Percentiles rank a stretch among this genome's conserved stretches.
These are phyloP conservation scores for Ophiostoma australiae DNA, from an alignment of 2,329 filamentous ascomycete genomes.

Conservation along the genomic window DNA sequence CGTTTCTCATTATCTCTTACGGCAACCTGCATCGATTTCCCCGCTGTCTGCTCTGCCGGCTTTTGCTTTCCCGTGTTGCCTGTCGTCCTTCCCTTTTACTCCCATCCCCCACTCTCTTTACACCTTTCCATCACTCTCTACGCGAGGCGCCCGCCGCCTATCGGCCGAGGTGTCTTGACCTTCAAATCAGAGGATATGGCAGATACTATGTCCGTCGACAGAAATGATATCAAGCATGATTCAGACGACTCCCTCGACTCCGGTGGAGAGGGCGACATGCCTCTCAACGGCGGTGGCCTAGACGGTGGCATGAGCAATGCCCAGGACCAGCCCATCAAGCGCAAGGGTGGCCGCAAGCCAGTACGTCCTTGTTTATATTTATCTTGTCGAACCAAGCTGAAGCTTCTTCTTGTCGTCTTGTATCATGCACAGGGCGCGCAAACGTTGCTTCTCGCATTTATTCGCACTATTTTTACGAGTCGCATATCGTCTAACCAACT, in stretches of 20 bases:
- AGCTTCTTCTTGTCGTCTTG: not conserved
- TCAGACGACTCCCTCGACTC: constrained; percentile 59
- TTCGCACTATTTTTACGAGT: too few species aligned
- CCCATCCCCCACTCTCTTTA: constrained; percentile 13
- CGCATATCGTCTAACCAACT: not conserved
- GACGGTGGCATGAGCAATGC: constrained; percentile 34
- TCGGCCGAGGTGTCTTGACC: constrained; percentile 39
- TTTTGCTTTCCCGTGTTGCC: constrained; percentile 11
- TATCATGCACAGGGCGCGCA: too few species aligned
- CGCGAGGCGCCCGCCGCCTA: constrained; percentile 39
- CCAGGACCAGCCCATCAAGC: constrained; percentile 70
- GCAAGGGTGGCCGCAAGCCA: constrained; percentile 95
- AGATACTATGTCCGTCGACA: constrained; percentile 64
- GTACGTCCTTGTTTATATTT: constrained; percentile 48
- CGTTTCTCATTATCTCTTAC: constrained; percentile 10
- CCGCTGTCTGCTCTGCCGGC: constrained; percentile 4
- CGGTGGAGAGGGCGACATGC: constrained; percentile 53
- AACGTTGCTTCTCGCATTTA: too few species aligned
- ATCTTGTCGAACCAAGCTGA: not conserved
- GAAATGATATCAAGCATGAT: constrained; percentile 53
- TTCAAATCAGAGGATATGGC: constrained; percentile 49
- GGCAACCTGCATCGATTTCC: constrained; percentile 8
- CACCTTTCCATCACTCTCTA: constrained; percentile 20
- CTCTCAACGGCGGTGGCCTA: constrained; percentile 34
- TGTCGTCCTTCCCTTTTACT: not conserved